Evolutionary conservation across 306 rosid species (phyloP), one percentile per base, ranked within the genome.

Genomic region (Nissolia schottii): DNA sequence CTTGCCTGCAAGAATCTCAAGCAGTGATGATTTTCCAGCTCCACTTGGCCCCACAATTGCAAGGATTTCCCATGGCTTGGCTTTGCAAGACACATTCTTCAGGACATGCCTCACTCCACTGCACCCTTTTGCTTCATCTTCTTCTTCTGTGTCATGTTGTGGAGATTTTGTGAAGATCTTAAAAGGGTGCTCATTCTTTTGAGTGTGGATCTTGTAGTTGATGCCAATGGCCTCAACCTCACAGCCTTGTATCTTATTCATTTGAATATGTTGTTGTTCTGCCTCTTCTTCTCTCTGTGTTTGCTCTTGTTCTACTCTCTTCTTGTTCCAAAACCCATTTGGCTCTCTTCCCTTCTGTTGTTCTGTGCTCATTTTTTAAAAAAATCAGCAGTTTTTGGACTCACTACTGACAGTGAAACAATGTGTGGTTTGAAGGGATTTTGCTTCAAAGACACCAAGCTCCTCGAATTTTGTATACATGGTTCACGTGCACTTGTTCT

Each of bases 21-120:
- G 94, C 19, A 91, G 72, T 29, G 98, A 87, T 3, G 97, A 94
- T 49, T 94, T 94, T 27, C 98, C 97, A 55, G 98, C 94, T 13
- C 98, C 98, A 35, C 97, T 94, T 19, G 97, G 97, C 45, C 98
- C 98, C 7, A 94, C 92, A 65, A 94, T 89, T 79, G 98, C 97
- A 1, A 89, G 84, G 75, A 94, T 86, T 68, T 94, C 96, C 88
- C 87, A 82, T 29, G 97, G 89, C 65, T 81, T 89, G 10, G 92
- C 96, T 1, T 40, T 37, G 83, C 83, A 89, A 75, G 55, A 77
- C 60, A 91, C 94, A 45, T 82, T 87, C 71, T 84, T 85, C 1
- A 94, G 79, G 3, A 94, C 87, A 50, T 75, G 94, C 74, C 86
- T 79, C 62, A 74, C 79, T 64, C 81, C 86, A 10, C 61, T 62